Evolutionary conservation across 2,329 filamentous ascomycete genomes (phyloP).

Genomic region (Sporothrix mexicana): DNA sequence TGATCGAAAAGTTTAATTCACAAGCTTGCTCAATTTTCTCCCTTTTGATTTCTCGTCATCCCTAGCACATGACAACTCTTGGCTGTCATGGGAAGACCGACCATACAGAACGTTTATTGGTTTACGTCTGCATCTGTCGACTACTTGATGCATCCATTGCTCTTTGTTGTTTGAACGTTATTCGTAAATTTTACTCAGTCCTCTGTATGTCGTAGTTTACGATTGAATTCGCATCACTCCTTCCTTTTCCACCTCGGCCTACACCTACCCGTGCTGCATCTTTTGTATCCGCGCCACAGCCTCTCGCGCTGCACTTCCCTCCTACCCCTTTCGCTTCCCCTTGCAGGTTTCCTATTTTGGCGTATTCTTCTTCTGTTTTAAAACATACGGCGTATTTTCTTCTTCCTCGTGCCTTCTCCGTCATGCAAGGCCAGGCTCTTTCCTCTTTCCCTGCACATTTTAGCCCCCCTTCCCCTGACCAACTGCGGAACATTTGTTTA

Average conservation of each 20-base stretch:
- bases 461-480: neutral
- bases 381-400: neutral
- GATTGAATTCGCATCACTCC: neutral
- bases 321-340: conserved; percentile 16
- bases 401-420: conserved; percentile 2
- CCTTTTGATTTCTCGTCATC: neutral
- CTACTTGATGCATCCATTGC: neutral
- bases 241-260: conserved; percentile 15
- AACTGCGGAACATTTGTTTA: too few species aligned
- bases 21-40: neutral
- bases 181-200: too few species aligned
- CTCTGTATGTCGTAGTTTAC: too few species aligned
- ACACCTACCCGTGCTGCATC: conserved; percentile 17
- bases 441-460: neutral
- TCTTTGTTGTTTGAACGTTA: neutral
- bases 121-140: neutral
- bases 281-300: neutral
- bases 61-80: neutral
- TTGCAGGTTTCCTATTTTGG: conserved; percentile 23
- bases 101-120: too few species aligned
- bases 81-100: too few species aligned
- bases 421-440: neutral
- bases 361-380: neutral
- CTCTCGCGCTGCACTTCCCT: neutral
- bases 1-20: neutral